phyloP scores from a whole-genome alignment of 2,329 filamentous ascomycete species.

The Fusarium oxysporum region DNA sequence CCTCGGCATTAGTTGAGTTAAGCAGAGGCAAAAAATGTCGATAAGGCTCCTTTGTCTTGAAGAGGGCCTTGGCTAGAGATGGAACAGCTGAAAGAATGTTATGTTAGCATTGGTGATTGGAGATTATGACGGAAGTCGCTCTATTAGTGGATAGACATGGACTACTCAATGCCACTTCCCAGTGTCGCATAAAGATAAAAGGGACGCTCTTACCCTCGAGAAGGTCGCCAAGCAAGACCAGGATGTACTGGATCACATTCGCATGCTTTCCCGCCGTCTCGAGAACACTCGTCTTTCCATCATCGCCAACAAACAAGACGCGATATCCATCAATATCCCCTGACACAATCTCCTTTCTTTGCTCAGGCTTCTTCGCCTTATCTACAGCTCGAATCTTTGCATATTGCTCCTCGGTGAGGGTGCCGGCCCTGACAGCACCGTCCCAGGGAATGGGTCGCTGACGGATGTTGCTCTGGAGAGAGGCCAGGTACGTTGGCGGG shows the following conservation, averaged over 20 bases:
- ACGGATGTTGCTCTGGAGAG: slow-evolving; percentile 96
- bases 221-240: slow-evolving; percentile 89
- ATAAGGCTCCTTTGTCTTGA: slow-evolving; percentile 82
- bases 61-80: slow-evolving; percentile 78
- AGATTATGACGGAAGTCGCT: slow-evolving; percentile 9
- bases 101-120: slow-evolving; percentile 32
- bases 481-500: slow-evolving; percentile 84
- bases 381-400: slow-evolving; percentile 97
- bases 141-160: not conserved
- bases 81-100: slow-evolving; percentile 74
- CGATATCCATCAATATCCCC: slow-evolving; percentile 83
- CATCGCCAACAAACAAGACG: slow-evolving; percentile 80
- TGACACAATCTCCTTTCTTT: slow-evolving; percentile 85
- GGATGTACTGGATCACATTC: slow-evolving; percentile 94
- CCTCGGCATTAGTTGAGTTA: slow-evolving; percentile 78
- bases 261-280: slow-evolving; percentile 86
- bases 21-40: slow-evolving; percentile 86
- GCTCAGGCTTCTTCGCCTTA: slow-evolving; percentile 88
- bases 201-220: slow-evolving; percentile 75
- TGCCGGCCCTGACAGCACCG: slow-evolving; percentile 91
- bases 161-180: slow-evolving; percentile 1
- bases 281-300: slow-evolving; percentile 77
- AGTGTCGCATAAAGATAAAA: slow-evolving; percentile 7
- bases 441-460: slow-evolving; percentile 97
- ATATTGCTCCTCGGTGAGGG: slow-evolving; percentile 92